Evolutionary conservation across 2,329 filamentous ascomycete genomes (phyloP), one percentile per base, ranked within the genome.

Genomic region (Diaporthe vaccinii): DNA sequence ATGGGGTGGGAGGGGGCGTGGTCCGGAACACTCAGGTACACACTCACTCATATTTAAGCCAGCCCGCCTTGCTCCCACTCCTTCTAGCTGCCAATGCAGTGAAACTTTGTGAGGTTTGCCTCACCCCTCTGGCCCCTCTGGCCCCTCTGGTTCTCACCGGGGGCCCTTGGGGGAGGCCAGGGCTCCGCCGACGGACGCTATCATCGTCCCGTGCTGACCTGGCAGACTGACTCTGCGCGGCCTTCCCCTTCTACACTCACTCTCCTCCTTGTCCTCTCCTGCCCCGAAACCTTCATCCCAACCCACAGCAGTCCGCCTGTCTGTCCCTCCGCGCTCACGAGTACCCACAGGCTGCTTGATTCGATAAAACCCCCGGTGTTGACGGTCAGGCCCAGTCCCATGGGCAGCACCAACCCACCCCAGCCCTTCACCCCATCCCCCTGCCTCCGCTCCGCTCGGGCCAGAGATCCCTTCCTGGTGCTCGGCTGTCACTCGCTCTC

Each of bases 391-490:
- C 49, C 49, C 17, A 62, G 41, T 25, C 59, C 39, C 58, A 20
- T 31, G 41, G 39, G 59, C 59, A 62, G 39, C 31, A 39, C 22
- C 17, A 53, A 46, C 59, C n/a, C 36, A 62, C 25, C 46, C 62
- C 3, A 51, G 22, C 34, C 46, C 15, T 25, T 55, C 34, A 55
- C 28, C 31, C 65, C 22, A 34, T 51, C 31, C 31, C 65, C 65
- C 65, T 69, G 49, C 65, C 49, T 69, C 65, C 65, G 65, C 65
- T 69, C 65, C 65, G 49, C 65, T 69, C 65, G 65, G 61, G n/a
- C 49, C 65, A 55, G 65, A 55, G 49, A 69, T 53, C 49, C 65
- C 46, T 69, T 69, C 49, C 31, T 53, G 31, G 65, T 34, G 17
- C 14, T n/a, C 61, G 34, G 34, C 12, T 61, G 57, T 61, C 34